phyloP scores from a whole-genome alignment of 352 stramenopile genomes.

The Globisporangium iwayamae region DNA sequence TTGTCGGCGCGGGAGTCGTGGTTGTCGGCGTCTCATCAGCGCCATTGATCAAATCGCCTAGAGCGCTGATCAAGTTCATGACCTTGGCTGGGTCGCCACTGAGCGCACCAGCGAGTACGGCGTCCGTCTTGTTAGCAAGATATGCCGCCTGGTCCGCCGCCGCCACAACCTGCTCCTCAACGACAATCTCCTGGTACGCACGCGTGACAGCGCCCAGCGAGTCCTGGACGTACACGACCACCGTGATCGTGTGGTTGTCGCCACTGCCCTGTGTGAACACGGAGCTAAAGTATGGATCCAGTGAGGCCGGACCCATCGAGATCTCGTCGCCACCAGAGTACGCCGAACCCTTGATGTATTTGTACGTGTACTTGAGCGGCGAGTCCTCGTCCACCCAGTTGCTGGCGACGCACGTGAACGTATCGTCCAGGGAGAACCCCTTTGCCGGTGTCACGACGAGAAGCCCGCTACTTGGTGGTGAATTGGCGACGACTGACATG shows the following conservation, averaged over 20 bases:
- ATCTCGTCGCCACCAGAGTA: slow-evolving; percentile 47
- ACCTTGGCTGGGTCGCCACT: slow-evolving; percentile 57
- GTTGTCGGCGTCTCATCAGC: slow-evolving; percentile 29
- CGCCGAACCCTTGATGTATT: slow-evolving; percentile 59
- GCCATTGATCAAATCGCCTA: slow-evolving; percentile 60
- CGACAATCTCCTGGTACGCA: slow-evolving; percentile 46
- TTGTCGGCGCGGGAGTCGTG: slow-evolving; percentile 17
- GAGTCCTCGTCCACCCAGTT: slow-evolving; percentile 70
- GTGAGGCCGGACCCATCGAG: slow-evolving; percentile 45
- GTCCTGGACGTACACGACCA: slow-evolving; percentile 64
- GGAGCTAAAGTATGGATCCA: slow-evolving; percentile 48
- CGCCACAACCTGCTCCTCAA: slow-evolving; percentile 38
- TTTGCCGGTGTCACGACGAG: slow-evolving; percentile 36
- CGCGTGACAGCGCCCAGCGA: slow-evolving; percentile 42
- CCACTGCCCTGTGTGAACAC: slow-evolving; percentile 52
- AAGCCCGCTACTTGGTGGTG: slow-evolving; percentile 44
- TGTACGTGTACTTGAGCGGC: slow-evolving; percentile 67
- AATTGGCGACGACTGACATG: slow-evolving; percentile 45
- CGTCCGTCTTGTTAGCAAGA: slow-evolving; percentile 47
- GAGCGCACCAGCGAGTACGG: slow-evolving; percentile 39
- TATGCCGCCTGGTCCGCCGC: slow-evolving; percentile 47
- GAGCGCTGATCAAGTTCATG: slow-evolving; percentile 59
- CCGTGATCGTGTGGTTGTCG: slow-evolving; percentile 55
- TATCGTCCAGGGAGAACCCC: slow-evolving; percentile 51
- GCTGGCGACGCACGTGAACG: slow-evolving; percentile 40